Base-by-base conservation (phyloP, 2,329 filamentous ascomycete species). In the Coleophoma crateriformis region DNA sequence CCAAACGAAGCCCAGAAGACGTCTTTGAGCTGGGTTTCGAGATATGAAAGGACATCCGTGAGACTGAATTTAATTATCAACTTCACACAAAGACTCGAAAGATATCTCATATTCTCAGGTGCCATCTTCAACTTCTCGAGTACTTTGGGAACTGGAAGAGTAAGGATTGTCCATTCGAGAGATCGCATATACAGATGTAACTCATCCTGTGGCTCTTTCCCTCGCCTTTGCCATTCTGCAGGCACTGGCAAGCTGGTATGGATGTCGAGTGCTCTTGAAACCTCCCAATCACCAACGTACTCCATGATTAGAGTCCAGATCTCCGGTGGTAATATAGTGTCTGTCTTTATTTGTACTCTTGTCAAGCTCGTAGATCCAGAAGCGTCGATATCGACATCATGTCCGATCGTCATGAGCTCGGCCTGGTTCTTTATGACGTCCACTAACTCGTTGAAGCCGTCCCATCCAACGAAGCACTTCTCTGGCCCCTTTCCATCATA, bases 31-130 rank as follows among this genome's bases (percentile, higher is more conserved):
- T 82, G 73, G 20, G 78, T 77, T 56, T 87, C 83, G 0, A 90
- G 72, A 61, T 87, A 90, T 2, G 81, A 79, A 33, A 97, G 79
- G 3, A 96, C 81, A 12, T 87, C 82, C 14, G 85, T 87, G 58
- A 92, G 84, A 39, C 85, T 88, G 65, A 96, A 96, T 57, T 94
- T 90, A 72, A 96, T 90, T 58, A 96, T 90, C 38, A 96, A 79
- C 61, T 91, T 90, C 54, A 94, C 87, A 35, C 88, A 88, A 1
- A 95, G 75, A 2, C 85, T 85, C 0, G 90, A 94, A 12, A 96
- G 76, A 55, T 85, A 76, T 55, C 73, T 72, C 56, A 89, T 86
- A 22, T 81, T 81, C 33, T 86, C 82, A 0, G 87, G 84, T 15
- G 88, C 86, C 35, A 81, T 69, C 7, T 85, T 80, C 38, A 96